Conservation (phyloP, 2,329 filamentous ascomycete genomes). For the Pseudogymnoascus sp. region DNA sequence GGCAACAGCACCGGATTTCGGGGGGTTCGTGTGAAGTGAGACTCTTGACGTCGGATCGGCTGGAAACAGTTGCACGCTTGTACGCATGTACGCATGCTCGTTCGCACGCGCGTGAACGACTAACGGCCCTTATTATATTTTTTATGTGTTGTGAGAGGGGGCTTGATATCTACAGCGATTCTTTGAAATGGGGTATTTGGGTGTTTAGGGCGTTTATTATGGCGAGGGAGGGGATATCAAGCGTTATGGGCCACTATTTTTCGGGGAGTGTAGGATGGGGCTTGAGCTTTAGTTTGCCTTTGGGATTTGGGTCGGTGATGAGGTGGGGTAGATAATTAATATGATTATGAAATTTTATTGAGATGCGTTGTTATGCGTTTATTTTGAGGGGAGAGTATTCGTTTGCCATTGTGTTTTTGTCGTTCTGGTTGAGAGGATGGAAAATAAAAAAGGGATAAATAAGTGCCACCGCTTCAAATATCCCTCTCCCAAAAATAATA, state of each 20-base stretch:
- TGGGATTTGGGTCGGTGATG: not conserved
- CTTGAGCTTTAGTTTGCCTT: not conserved
- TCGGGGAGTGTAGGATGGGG: not conserved
- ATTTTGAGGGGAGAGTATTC: not conserved
- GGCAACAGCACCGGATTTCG: not conserved
- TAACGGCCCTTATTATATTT: not conserved
- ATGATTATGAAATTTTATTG: conserved; percentile 6
- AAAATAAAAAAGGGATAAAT: not conserved
- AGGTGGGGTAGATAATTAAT: not conserved
- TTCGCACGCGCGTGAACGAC: not conserved
- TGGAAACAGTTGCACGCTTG: not conserved
- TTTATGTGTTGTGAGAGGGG: not conserved
- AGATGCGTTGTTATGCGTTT: not conserved
- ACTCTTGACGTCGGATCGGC: not conserved
- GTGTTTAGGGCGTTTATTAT: not conserved
- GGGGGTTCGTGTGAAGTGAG: not conserved
- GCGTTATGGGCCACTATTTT: not conserved
- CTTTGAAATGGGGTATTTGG: not conserved
- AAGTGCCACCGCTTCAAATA: not conserved
- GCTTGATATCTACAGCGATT: not conserved
- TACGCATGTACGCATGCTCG: not conserved
- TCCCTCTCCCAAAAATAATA: not conserved
- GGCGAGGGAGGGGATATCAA: not conserved
- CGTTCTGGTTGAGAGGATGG: no score
- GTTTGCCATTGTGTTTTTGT: no score